Evolutionary conservation across 208 protist genomes (phyloP).

Genomic region (Acanthamoeba lenticulata): DNA sequence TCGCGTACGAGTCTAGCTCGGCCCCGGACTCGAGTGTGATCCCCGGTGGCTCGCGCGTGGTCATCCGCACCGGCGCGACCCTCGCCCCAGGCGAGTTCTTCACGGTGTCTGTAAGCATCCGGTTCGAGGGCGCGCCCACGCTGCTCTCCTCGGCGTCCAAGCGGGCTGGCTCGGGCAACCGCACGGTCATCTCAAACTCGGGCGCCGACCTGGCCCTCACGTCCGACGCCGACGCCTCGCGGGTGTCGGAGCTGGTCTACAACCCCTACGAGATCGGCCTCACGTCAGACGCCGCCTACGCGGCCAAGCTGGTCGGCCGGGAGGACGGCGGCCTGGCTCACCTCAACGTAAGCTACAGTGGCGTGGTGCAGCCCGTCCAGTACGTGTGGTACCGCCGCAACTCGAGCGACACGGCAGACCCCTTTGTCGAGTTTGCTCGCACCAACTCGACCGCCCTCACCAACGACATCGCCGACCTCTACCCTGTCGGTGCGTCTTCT

Average conservation of each 20-base stretch:
- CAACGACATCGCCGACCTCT: neutral
- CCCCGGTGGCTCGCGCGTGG: neutral
- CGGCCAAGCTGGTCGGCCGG: neutral
- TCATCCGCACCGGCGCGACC: neutral
- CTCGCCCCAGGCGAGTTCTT: conserved; percentile 11
- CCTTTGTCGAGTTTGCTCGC: neutral
- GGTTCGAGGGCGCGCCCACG: neutral
- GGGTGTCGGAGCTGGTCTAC: neutral
- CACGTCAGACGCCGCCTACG: neutral
- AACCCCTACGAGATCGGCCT: neutral
- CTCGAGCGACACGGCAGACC: neutral
- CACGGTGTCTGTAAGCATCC: neutral
- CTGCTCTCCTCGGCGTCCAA: neutral
- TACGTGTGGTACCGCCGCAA: neutral
- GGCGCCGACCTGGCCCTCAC: neutral
- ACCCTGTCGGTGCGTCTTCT: neutral
- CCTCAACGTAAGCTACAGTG: conserved; percentile 18
- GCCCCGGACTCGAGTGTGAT: neutral
- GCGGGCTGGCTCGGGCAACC: neutral
- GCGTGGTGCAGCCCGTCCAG: neutral
- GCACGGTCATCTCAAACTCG: conserved; percentile 21
- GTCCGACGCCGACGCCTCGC: neutral
- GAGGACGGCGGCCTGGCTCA: neutral
- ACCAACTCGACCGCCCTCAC: neutral
- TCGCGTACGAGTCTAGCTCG: neutral